Evolutionary conservation across 2,329 filamentous ascomycete genomes (phyloP).

Genomic region (Aspergillus novoparasiticus): DNA sequence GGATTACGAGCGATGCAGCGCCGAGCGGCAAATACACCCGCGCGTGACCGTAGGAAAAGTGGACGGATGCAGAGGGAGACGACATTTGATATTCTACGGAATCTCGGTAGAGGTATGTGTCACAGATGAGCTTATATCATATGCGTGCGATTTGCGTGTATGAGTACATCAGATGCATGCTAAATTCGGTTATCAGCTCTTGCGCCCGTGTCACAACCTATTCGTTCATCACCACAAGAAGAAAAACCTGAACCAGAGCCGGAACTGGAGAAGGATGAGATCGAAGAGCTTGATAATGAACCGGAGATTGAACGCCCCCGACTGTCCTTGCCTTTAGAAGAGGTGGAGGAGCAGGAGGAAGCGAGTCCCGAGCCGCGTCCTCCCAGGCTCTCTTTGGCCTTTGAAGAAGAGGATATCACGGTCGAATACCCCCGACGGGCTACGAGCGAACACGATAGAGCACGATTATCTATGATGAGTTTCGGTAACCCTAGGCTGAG

Average conservation of each 20-base stretch:
- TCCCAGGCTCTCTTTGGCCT: constrained; percentile 42
- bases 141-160: not conserved
- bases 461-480: constrained; percentile 47
- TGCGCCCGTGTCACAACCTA: constrained; percentile 50
- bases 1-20: constrained; percentile 58
- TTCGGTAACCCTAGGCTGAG: constrained; percentile 48
- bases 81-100: constrained; percentile 56
- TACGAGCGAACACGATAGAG: constrained; percentile 39
- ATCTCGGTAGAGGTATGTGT: constrained; percentile 53
- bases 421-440: constrained; percentile 49
- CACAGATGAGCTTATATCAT: not conserved
- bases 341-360: constrained; percentile 50
- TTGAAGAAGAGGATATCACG: constrained; percentile 51
- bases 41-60: constrained; percentile 52
- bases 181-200: constrained; percentile 42
- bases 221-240: constrained; percentile 51
- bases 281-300: constrained; percentile 53
- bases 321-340: constrained; percentile 51
- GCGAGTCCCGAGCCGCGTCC: constrained; percentile 38
- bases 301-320: constrained; percentile 46
- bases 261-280: constrained; percentile 33
- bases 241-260: constrained; percentile 22
- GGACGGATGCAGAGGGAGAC: constrained; percentile 56
- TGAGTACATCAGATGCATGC: not conserved
- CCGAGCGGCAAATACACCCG: constrained; percentile 55